Percentiles rank a stretch among this genome's conserved stretches.
These are phyloP conservation scores for Phytophthora multivora DNA, from an alignment of 352 stramenopile genomes.

Conservation along the genomic window DNA sequence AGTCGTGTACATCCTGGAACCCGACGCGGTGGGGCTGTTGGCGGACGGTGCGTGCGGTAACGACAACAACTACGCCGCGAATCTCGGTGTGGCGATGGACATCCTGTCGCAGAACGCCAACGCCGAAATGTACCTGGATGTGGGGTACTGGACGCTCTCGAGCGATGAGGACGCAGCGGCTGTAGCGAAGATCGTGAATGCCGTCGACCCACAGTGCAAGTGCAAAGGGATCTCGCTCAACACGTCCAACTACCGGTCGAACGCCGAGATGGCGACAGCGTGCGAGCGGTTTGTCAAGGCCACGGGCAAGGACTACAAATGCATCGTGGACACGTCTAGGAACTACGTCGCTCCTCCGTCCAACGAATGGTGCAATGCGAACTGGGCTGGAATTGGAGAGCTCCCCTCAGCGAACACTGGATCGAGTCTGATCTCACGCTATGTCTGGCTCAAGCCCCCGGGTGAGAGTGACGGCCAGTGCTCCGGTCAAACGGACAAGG, in stretches of 20 bases:
- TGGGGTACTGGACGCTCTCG: conserved; percentile 60
- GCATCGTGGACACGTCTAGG: conserved; percentile 48
- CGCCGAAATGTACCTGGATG: conserved; percentile 64
- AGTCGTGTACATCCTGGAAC: conserved; percentile 66
- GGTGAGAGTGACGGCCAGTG: conserved; percentile 58
- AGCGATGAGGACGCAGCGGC: conserved; percentile 25
- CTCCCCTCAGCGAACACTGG: conserved; percentile 39
- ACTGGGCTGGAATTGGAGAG: conserved; percentile 41
- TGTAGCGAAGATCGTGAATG: conserved; percentile 42
- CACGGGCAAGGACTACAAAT: conserved; percentile 37
- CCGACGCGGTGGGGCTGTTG: conserved; percentile 54
- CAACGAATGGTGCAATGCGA: conserved; percentile 54
- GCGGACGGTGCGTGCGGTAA: conserved; percentile 44
- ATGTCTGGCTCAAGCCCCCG: conserved; percentile 52
- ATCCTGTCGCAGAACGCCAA: conserved; percentile 54
- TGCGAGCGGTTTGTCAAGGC: conserved; percentile 41
- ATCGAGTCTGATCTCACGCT: conserved; percentile 36
- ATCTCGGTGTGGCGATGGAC: conserved; percentile 51
- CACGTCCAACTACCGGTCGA: conserved; percentile 60
- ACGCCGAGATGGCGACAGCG: conserved; percentile 29
- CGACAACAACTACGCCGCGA: conserved; percentile 46
- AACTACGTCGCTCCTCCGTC: conserved; percentile 28
- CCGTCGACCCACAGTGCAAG: conserved; percentile 19
- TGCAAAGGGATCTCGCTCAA: conserved; percentile 61
- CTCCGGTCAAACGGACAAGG: conserved; percentile 26